phyloP scores from a whole-genome alignment of 306 rosid genomes.

The Pachyrhizus erosus region DNA sequence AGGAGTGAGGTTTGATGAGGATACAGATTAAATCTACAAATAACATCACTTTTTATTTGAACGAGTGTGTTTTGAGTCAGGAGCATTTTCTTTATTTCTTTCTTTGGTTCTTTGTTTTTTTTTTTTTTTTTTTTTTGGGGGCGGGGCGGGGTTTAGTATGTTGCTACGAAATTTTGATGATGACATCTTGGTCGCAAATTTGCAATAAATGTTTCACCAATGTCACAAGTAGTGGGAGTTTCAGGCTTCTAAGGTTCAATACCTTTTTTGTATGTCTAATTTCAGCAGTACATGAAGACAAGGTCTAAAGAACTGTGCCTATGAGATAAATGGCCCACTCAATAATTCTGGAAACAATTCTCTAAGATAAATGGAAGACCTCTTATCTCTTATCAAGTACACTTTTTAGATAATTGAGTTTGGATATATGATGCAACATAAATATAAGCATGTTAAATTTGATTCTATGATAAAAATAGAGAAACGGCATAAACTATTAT shows the following conservation, averaged over 20 bases:
- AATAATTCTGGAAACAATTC: neutral
- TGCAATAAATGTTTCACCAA: neutral
- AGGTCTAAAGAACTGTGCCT: neutral
- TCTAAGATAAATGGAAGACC: neutral
- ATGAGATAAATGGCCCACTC: neutral
- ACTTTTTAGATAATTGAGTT: neutral
- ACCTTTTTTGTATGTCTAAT: neutral
- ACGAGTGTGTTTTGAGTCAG: neutral
- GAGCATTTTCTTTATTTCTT: neutral
- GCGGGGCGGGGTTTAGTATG: too few species aligned
- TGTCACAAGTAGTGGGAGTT: slow-evolving; percentile 20
- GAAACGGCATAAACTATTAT: neutral
- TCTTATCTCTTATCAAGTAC: neutral
- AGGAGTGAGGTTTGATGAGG: neutral
- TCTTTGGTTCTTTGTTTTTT: too few species aligned
- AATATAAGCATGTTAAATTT: neutral
- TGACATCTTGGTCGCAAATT: too few species aligned
- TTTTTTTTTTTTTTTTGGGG: too few species aligned
- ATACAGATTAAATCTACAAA: neutral
- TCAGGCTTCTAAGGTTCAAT: neutral
- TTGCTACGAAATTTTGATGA: too few species aligned
- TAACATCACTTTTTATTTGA: neutral
- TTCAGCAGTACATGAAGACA: neutral
- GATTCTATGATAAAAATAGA: neutral
- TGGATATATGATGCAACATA: neutral